A percentile compares a stretch with the other conserved stretches of the same genome.
phyloP scores from a whole-genome alignment of 352 stramenopile genomes.

The Phytopythium chamaehyphon region DNA sequence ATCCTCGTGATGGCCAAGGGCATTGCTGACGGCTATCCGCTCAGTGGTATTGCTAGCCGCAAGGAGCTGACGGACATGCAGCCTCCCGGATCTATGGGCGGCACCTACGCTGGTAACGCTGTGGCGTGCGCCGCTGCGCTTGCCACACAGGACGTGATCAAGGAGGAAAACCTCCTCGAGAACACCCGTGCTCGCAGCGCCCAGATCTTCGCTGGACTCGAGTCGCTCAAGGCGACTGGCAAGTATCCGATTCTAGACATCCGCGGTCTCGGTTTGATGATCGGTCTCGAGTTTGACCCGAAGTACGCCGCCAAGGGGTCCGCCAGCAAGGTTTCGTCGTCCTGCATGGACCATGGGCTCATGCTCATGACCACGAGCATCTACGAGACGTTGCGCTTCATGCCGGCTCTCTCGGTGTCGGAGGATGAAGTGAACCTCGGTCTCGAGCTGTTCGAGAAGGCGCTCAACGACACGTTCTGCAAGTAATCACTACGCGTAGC shows the following conservation, averaged over 20 bases:
- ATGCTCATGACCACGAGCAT: conserved; percentile 90
- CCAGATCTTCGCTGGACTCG: conserved; percentile 74
- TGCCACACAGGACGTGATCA: conserved; percentile 84
- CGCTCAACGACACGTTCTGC: conserved; percentile 38
- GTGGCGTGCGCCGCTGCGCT: conserved; percentile 90
- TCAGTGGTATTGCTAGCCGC: conserved; percentile 86
- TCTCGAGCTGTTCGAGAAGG: conserved; percentile 57
- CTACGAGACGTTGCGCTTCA: conserved; percentile 92
- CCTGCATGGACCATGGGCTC: conserved; percentile 86
- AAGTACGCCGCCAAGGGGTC: conserved; percentile 47
- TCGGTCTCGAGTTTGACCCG: conserved; percentile 89
- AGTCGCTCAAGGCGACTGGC: conserved; percentile 66
- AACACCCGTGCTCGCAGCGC: conserved; percentile 72
- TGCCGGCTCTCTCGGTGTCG: conserved; percentile 87
- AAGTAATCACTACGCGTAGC: conserved; percentile 10
- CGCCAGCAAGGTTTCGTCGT: conserved; percentile 66
- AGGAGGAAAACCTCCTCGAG: conserved; percentile 86
- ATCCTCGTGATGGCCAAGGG: conserved; percentile 93
- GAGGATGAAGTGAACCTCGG: conserved; percentile 65
- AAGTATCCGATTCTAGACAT: conserved; percentile 84
- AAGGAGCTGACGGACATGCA: conserved; percentile 84
- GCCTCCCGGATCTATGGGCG: conserved; percentile 88
- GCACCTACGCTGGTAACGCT: conserved; percentile 92
- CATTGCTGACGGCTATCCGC: conserved; percentile 90
- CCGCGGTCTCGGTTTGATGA: conserved; percentile 91